Evolutionary conservation across 768 basidiomycete species (phyloP).

Genomic region (Crucibulum laeve): DNA sequence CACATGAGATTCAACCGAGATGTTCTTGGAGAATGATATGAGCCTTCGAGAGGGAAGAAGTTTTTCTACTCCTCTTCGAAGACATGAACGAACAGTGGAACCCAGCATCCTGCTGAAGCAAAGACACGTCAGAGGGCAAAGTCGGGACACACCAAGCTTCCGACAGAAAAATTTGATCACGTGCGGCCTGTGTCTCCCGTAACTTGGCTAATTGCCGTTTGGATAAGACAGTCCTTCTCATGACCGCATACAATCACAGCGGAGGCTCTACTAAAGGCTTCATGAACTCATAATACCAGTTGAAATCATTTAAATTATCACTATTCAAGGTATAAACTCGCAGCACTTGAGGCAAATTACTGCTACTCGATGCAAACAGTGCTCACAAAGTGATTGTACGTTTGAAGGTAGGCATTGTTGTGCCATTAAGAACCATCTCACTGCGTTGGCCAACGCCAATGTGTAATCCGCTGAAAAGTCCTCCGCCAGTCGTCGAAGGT

Average conservation of each 20-base stretch:
- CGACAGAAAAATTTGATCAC: too few relatives aligned
- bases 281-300: neutral
- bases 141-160: too few relatives aligned
- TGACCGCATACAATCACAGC: conserved; percentile 4
- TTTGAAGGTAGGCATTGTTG: neutral
- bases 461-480: conserved; percentile 8
- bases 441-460: conserved; percentile 4
- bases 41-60: too few relatives aligned
- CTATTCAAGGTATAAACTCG: conserved; percentile 1
- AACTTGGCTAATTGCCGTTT: too few relatives aligned
- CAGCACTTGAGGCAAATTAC: conserved; percentile 3
- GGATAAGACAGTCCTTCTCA: conserved; percentile 1
- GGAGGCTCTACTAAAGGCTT: neutral
- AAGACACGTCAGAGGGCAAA: too few relatives aligned
- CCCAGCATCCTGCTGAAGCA: too few relatives aligned
- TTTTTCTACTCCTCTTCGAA: too few relatives aligned
- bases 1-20: too few relatives aligned
- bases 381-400: neutral
- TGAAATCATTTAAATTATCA: neutral
- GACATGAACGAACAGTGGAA: too few relatives aligned
- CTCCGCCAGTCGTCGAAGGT: conserved; percentile 6
- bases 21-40: too few relatives aligned
- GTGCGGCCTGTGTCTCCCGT: too few relatives aligned
- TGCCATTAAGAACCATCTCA: conserved; percentile 1
- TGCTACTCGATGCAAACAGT: conserved; percentile 4